Evolutionary conservation across 179 eudicot species (phyloP).

Genomic region (Beta lomatogona): DNA sequence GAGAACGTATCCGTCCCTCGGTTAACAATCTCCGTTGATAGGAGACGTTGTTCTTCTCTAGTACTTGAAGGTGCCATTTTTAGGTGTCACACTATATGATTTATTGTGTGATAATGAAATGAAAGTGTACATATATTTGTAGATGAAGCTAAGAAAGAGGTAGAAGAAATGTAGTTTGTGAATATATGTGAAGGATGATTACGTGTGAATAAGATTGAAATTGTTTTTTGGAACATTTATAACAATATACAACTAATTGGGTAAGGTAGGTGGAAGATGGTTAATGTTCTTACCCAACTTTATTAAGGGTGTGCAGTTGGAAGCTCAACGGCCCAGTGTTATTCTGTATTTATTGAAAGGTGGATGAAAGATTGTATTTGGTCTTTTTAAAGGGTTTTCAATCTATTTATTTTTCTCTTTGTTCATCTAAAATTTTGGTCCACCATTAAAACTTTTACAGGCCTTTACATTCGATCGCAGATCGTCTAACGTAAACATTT

Average conservation of each 20-base stretch:
- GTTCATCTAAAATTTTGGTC: too few species aligned
- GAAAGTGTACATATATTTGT: too few species aligned
- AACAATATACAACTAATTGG: constrained; percentile 13
- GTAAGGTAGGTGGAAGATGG: constrained; percentile 15
- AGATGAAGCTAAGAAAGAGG: too few species aligned
- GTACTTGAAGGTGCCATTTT: constrained; percentile 23
- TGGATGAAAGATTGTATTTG: neutral
- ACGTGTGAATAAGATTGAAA: neutral
- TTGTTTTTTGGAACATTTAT: neutral
- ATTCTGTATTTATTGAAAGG: neutral
- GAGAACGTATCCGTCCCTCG: constrained; percentile 74
- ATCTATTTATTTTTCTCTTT: neutral
- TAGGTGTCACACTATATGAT: too few species aligned
- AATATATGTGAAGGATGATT: neutral
- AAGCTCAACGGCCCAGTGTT: constrained; percentile 3
- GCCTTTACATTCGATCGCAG: too few species aligned
- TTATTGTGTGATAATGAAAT: too few species aligned
- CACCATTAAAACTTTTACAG: too few species aligned
- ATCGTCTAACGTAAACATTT: too few species aligned
- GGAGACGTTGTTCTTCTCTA: constrained; percentile 49
- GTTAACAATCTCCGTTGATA: constrained; percentile 84
- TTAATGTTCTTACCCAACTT: constrained; percentile 18
- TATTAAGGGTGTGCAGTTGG: constrained; percentile 13
- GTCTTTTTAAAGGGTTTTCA: neutral
- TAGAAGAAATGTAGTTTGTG: neutral